Conservation (phyloP, 2,329 filamentous ascomycete species). For the Colletotrichum sp. region DNA sequence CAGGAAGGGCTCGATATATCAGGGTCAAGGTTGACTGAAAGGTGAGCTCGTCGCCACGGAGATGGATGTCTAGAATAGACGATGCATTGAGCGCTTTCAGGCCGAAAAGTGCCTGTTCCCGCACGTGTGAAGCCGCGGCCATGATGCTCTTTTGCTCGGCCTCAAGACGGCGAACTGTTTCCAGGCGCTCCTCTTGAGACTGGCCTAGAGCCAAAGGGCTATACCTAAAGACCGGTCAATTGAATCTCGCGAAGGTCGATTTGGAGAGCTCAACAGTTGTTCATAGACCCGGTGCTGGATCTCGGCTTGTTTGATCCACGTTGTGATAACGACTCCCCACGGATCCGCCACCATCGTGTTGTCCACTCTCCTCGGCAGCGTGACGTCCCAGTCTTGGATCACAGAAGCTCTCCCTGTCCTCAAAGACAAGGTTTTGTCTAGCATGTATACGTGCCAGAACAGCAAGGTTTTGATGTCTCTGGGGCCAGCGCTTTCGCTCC, state of each 20-base stretch:
- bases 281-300: slow-evolving; percentile 67
- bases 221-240: slow-evolving; percentile 44
- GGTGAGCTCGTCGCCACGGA: slow-evolving; percentile 53
- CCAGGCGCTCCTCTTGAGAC: slow-evolving; percentile 43
- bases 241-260: not conserved
- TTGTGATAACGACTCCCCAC: slow-evolving; percentile 52
- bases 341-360: slow-evolving; percentile 37
- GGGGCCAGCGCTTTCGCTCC: slow-evolving; percentile 33
- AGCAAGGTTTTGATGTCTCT: slow-evolving; percentile 43
- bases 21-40: slow-evolving; percentile 54
- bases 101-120: slow-evolving; percentile 39
- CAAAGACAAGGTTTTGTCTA: slow-evolving; percentile 61
- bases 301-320: slow-evolving; percentile 61
- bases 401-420: slow-evolving; percentile 59
- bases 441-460: slow-evolving; percentile 58
- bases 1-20: slow-evolving; percentile 57
- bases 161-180: slow-evolving; percentile 43
- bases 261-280: slow-evolving; percentile 34
- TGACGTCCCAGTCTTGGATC: slow-evolving; percentile 65
- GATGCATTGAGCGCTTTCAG: slow-evolving; percentile 43
- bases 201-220: slow-evolving; percentile 50
- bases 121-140: slow-evolving; percentile 36
- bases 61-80: slow-evolving; percentile 46
- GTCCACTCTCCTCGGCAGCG: slow-evolving; percentile 45
- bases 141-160: slow-evolving; percentile 41